These are phyloP conservation scores for Linderniella brevidens DNA, from an alignment of 257 asterid genomes.

Conservation along the genomic window DNA sequence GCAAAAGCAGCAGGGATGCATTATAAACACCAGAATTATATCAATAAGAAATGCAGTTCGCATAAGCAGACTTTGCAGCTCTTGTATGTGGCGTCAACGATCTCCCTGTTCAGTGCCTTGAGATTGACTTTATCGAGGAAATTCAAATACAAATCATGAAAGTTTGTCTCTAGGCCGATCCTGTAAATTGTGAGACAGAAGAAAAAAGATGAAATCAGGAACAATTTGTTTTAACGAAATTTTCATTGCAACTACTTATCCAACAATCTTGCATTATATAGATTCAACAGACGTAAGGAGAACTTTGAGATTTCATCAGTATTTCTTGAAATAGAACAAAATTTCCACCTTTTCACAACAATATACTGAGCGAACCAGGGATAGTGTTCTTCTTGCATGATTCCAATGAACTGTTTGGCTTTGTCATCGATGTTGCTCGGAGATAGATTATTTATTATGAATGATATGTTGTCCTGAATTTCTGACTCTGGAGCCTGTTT, in stretches of 20 bases:
- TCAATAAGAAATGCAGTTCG: neutral
- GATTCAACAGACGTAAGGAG: too few relatives aligned
- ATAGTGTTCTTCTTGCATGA: constrained; percentile 55
- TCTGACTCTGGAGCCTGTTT: constrained; percentile 89
- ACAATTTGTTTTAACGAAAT: too few relatives aligned
- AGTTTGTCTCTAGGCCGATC: constrained; percentile 93
- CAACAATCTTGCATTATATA: neutral
- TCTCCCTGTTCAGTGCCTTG: constrained; percentile 62
- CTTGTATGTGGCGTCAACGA: constrained; percentile 75
- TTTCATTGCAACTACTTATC: neutral
- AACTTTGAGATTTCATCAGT: too few relatives aligned
- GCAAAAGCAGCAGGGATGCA: constrained; percentile 10
- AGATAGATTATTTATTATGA: constrained; percentile 72
- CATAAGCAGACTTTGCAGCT: constrained; percentile 83
- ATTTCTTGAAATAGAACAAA: neutral
- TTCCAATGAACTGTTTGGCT: constrained; percentile 71
- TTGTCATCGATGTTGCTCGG: constrained; percentile 69
- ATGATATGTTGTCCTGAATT: constrained; percentile 86
- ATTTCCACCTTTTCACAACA: constrained; percentile 84
- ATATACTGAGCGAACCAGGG: constrained; percentile 98
- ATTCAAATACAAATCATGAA: constrained; percentile 93
- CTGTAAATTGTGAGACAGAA: constrained; percentile 20
- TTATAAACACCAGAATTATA: constrained; percentile 8
- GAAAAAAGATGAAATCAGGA: neutral
- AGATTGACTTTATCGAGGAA: constrained; percentile 74